Evolutionary conservation across 768 basidiomycete genomes (phyloP).

Genomic region (Sistotremastrum niveocremeum): DNA sequence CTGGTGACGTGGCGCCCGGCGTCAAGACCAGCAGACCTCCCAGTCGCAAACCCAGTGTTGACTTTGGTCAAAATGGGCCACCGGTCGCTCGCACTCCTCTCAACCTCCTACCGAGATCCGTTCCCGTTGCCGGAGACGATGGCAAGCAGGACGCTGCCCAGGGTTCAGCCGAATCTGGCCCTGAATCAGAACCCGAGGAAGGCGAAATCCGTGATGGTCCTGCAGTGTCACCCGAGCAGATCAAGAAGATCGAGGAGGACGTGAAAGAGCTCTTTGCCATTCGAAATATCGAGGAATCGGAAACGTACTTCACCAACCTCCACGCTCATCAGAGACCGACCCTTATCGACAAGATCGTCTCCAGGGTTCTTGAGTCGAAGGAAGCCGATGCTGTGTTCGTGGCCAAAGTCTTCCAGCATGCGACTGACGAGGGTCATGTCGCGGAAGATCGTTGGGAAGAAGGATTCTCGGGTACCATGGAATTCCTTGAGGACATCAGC

Average conservation of each 20-base stretch:
- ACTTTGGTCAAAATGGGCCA: slow-evolving; percentile 29
- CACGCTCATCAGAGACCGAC: slow-evolving; percentile 46
- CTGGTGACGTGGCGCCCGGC: slow-evolving; percentile 29
- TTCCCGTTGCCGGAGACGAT: slow-evolving; percentile 37
- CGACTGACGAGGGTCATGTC: slow-evolving; percentile 46
- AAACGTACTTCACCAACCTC: slow-evolving; percentile 68
- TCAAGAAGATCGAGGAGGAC: slow-evolving; percentile 68
- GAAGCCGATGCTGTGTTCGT: slow-evolving; percentile 69
- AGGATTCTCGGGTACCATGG: slow-evolving; percentile 55
- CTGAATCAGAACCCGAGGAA: slow-evolving; percentile 35
- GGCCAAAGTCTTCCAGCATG: slow-evolving; percentile 56
- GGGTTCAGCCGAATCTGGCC: slow-evolving; percentile 33
- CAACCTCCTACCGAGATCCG: slow-evolving; percentile 66
- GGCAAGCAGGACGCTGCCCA: slow-evolving; percentile 22
- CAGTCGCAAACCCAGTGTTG: slow-evolving; percentile 38
- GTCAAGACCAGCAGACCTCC: slow-evolving; percentile 38
- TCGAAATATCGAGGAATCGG: slow-evolving; percentile 77
- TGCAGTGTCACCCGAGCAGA: slow-evolving; percentile 53
- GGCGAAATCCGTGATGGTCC: slow-evolving; percentile 16
- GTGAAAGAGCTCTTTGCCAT: slow-evolving; percentile 78
- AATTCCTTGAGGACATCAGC: slow-evolving; percentile 76
- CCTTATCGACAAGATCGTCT: slow-evolving; percentile 67
- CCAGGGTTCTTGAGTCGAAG: slow-evolving; percentile 67
- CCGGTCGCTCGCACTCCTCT: slow-evolving; percentile 33
- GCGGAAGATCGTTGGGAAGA: slow-evolving; percentile 52